Base-by-base conservation (phyloP, 2,329 filamentous ascomycete species). In the Escovopsis weberi region DNA sequence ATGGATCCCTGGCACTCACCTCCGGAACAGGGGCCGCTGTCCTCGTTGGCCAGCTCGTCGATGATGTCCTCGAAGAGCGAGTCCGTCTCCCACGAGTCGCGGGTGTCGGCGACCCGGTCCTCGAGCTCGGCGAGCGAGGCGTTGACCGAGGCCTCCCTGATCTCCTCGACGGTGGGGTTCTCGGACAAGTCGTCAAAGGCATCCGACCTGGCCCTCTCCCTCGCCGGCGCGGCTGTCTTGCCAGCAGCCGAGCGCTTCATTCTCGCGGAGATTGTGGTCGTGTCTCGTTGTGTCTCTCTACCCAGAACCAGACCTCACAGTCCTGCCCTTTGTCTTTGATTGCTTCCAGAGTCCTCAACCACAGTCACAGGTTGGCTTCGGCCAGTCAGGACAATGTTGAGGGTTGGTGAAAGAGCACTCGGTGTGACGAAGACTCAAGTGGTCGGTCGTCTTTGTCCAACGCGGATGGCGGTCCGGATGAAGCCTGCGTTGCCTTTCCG, bases 61-160 rank as follows among this genome's bases (percentile, higher is more conserved):
- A 82, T 64, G 32, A 70, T 66, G 52, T 81, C 78, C 47, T 76
- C 75, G 47, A 77, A 78, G 2, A 82, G 59, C 26, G 76, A 81
- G 49, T 80, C 72, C 6, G 70, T 72, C 51, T 80, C 78, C 76
- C 75, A 80, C 11, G 69, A 69, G 40, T 74, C 71, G 44, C 62
- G 62, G 4, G 68, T 63, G 45, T 74, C 70, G 28, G 66, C 66
- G 48, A 73, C 65, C 51, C 67, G 63, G 48, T 72, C 67, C 48
- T 74, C 70, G 9, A 73, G 61, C 45, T 74, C 70, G 36, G 59
- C 56, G 19, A 61, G 57, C 28, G 60, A 59, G 26, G 59, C 59
- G 37, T 56, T 55, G 47, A 57, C 59, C 38, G 58, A 56, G 6
- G 59, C 61, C 10, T 55, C 51, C 43, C 62, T 57, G 46, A 64